Conservation (phyloP, 2,329 filamentous ascomycete genomes). For the Arthrinium puccinioides region DNA sequence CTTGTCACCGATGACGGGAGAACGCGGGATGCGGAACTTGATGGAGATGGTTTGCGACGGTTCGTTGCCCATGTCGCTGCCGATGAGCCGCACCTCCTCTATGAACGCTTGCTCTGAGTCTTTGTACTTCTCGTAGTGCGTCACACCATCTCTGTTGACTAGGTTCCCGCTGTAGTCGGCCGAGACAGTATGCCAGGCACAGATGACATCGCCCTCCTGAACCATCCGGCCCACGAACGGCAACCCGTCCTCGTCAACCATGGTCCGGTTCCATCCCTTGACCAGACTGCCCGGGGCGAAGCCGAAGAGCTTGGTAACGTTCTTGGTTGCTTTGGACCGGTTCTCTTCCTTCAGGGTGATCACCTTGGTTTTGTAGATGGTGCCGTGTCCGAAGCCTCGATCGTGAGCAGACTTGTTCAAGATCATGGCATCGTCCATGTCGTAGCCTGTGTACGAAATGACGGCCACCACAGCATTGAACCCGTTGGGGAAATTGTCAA, state of each 20-base stretch:
- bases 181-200: slow-evolving; percentile 83
- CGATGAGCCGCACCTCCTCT: slow-evolving; percentile 87
- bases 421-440: slow-evolving; percentile 99
- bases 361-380: slow-evolving; percentile 97
- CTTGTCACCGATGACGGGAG: slow-evolving; percentile 94
- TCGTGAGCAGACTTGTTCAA: slow-evolving; percentile 96
- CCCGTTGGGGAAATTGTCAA: slow-evolving; percentile 97
- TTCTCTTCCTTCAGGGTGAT: slow-evolving; percentile 77
- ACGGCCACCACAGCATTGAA: slow-evolving; percentile 94
- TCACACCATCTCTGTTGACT: slow-evolving; percentile 78
- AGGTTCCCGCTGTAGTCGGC: slow-evolving; percentile 72
- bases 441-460: slow-evolving; percentile 97
- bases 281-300: slow-evolving; percentile 75
- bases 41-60: slow-evolving; percentile 83
- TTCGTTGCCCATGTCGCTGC: slow-evolving; percentile 74
- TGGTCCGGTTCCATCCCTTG: slow-evolving; percentile 60
- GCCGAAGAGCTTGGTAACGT: slow-evolving; percentile 77
- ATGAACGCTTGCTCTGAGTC: slow-evolving; percentile 82
- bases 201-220: slow-evolving; percentile 74
- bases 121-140: slow-evolving; percentile 90
- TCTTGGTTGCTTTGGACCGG: slow-evolving; percentile 57
- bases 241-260: slow-evolving; percentile 81
- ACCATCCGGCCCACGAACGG: slow-evolving; percentile 74
- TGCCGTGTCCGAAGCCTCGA: slow-evolving; percentile 89
- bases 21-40: slow-evolving; percentile 85